Evolutionary conservation across 2,329 filamentous ascomycete species (phyloP).

Genomic region (Thielaviopsis cerberus): DNA sequence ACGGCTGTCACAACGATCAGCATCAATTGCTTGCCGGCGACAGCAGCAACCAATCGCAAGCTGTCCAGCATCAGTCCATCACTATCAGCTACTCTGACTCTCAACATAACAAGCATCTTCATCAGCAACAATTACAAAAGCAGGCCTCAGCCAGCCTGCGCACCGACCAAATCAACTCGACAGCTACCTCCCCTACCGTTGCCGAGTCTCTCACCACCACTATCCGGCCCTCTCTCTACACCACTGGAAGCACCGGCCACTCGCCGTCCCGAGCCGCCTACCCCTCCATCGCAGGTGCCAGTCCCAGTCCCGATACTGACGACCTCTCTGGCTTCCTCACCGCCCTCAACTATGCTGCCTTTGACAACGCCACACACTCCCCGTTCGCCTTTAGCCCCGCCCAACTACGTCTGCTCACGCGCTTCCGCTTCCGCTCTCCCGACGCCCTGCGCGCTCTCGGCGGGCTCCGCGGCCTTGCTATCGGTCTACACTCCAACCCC

Average conservation of each 20-base stretch:
- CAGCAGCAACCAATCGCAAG: background rate
- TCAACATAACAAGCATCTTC: too few relatives aligned
- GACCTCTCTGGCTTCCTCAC: slow-evolving; percentile 1
- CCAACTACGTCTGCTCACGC: slow-evolving; percentile 34
- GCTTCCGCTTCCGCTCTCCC: slow-evolving; percentile 26
- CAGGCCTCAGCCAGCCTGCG: background rate
- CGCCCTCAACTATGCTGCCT: slow-evolving; percentile 5
- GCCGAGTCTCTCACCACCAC: background rate
- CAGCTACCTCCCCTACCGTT: background rate
- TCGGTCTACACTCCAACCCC: slow-evolving; percentile 30
- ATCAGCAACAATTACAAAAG: background rate
- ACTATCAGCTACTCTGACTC: background rate
- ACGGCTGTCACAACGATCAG: background rate
- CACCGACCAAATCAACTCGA: background rate
- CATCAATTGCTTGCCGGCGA: background rate
- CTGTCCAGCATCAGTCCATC: background rate
- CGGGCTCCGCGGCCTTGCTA: slow-evolving; percentile 32
- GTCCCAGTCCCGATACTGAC: background rate
- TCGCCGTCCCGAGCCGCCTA: background rate
- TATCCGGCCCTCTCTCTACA: slow-evolving; percentile 1
- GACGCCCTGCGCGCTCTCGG: slow-evolving; percentile 31
- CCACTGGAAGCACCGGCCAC: background rate
- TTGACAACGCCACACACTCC: slow-evolving; percentile 17
- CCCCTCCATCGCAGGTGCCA: background rate
- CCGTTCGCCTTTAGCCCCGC: slow-evolving; percentile 35